Evolutionary conservation across 2,329 filamentous ascomycete species (phyloP).

Genomic region (Aspergillus transmontanensis): DNA sequence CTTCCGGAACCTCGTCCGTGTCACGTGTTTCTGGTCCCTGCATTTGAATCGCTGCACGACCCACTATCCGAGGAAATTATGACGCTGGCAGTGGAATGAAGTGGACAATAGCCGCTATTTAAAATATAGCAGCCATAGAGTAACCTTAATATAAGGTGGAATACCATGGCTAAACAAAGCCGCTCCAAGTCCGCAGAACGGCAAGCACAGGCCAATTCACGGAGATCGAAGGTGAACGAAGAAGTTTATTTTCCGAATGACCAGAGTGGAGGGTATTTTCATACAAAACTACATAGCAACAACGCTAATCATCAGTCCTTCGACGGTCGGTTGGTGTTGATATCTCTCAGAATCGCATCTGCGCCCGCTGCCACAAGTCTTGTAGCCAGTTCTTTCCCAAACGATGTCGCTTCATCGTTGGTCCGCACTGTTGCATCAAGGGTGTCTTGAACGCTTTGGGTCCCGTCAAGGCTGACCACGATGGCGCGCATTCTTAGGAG

Average conservation of each 20-base stretch:
- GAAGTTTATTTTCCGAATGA: not conserved
- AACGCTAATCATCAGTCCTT: slow-evolving; percentile 1
- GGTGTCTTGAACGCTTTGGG: slow-evolving; percentile 1
- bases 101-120: too few relatives aligned
- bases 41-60: too few relatives aligned
- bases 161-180: not conserved
- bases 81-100: too few relatives aligned
- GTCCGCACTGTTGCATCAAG: not conserved
- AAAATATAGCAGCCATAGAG: too few relatives aligned
- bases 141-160: not conserved
- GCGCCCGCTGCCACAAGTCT: slow-evolving; percentile 1
- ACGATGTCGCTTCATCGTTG: not conserved
- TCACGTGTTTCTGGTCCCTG: too few relatives aligned
- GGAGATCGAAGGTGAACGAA: not conserved
- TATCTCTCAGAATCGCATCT: slow-evolving; percentile 29
- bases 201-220: not conserved
- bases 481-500: slow-evolving; percentile 8
- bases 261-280: not conserved
- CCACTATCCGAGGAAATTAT: too few relatives aligned
- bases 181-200: not conserved
- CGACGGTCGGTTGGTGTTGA: slow-evolving; percentile 2
- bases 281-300: not conserved
- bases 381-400: not conserved
- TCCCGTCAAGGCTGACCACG: slow-evolving; percentile 15
- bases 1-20: too few relatives aligned